Evolutionary conservation across 2,329 filamentous ascomycete species (phyloP).

Genomic region (Coniochaeta hoffmannii): DNA sequence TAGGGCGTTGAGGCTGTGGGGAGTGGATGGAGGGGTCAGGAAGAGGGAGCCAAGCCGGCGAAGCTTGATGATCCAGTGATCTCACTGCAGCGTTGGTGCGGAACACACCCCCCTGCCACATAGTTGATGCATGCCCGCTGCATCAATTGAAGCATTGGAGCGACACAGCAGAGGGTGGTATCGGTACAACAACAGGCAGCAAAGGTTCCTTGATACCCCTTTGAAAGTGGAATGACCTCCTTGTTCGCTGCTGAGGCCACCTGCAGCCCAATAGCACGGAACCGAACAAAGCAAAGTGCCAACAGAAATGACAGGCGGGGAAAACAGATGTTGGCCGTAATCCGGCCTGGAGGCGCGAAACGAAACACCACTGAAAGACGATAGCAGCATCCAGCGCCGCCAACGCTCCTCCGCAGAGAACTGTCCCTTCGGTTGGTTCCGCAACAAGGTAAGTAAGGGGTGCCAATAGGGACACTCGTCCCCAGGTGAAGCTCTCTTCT

Average conservation of each 20-base stretch:
- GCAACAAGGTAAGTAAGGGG: too few species aligned
- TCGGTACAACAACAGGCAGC: neutral
- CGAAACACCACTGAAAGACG: conserved; percentile 2
- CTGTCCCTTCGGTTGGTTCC: neutral
- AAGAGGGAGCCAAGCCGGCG: neutral
- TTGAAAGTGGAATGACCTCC: neutral
- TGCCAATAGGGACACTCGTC: neutral
- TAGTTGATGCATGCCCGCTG: neutral
- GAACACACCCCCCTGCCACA: neutral
- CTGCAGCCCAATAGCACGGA: neutral
- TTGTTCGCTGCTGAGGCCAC: neutral
- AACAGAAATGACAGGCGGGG: neutral
- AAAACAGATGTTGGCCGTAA: neutral
- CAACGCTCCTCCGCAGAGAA: neutral
- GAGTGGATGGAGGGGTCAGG: neutral
- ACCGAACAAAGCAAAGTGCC: neutral
- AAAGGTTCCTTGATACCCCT: neutral
- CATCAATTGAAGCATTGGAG: neutral
- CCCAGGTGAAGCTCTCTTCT: neutral
- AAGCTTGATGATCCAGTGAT: conserved; percentile 1
- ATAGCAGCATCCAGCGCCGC: neutral
- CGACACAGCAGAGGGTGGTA: neutral
- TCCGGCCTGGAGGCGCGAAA: neutral
- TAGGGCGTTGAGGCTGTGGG: conserved; percentile 1
- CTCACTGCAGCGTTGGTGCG: neutral